Percentiles rank a stretch among this genome's conserved stretches.
These are phyloP conservation scores for Cryptococcus wingfieldii DNA, from an alignment of 1,284 basidiomycete species.

Conservation along the genomic window DNA sequence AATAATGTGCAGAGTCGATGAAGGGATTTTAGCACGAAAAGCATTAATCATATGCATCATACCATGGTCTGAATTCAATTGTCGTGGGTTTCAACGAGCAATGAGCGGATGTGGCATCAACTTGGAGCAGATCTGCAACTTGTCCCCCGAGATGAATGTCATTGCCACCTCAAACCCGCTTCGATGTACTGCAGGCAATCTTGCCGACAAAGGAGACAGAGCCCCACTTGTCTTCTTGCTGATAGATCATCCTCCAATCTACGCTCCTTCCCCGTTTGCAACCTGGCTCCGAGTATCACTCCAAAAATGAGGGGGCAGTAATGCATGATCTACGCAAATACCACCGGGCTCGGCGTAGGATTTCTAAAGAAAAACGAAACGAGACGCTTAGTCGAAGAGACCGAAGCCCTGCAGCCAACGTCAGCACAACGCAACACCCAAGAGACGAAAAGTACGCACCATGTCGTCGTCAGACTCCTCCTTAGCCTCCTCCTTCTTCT, in stretches of 20 bases:
- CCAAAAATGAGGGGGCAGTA: neutral
- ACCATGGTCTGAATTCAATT: neutral
- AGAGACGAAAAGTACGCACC: conserved; percentile 55
- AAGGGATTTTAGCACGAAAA: too few species aligned
- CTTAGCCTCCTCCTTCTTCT: conserved; percentile 81
- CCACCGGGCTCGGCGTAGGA: conserved; percentile 2
- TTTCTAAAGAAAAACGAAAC: conserved; percentile 6
- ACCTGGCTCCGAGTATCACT: too few species aligned
- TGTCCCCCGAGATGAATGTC: too few species aligned
- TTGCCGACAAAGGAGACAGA: too few species aligned
- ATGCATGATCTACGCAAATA: conserved; percentile 7
- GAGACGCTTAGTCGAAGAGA: conserved; percentile 66
- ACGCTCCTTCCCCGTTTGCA: too few species aligned
- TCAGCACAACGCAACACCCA: conserved; percentile 1
- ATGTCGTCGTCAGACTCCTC: conserved; percentile 75
- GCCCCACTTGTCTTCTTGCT: too few species aligned
- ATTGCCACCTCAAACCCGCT: too few species aligned
- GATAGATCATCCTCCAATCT: too few species aligned
- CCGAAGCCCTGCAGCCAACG: conserved; percentile 61
- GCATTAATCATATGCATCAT: neutral
- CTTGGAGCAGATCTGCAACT: too few species aligned
- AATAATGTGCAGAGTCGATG: conserved; percentile 13
- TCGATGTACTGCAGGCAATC: too few species aligned
- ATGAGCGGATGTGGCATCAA: too few species aligned
- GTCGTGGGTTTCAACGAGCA: neutral